phyloP scores from a whole-genome alignment of 371 early-diverging fungal species.

The Syncephalis plumigaleata region DNA sequence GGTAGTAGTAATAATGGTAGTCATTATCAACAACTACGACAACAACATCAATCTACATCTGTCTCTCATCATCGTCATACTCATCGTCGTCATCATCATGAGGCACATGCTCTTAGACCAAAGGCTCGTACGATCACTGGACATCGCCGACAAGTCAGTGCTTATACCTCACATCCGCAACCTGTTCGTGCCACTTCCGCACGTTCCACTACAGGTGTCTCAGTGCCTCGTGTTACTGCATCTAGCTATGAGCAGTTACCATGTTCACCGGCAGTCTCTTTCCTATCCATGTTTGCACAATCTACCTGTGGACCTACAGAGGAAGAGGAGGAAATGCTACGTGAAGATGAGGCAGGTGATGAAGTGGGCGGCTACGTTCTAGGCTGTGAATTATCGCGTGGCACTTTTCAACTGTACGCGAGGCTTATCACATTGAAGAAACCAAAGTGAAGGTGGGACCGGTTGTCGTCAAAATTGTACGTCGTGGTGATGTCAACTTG shows the following conservation, averaged over 20 bases:
- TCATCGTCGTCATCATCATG: too few species aligned
- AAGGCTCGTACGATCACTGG: neutral
- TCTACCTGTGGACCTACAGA: conserved; percentile 4
- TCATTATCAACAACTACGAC: too few species aligned
- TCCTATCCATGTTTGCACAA: conserved; percentile 29
- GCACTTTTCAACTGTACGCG: conserved; percentile 50
- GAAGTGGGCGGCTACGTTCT: conserved; percentile 44
- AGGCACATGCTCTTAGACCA: neutral
- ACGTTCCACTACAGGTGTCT: conserved; percentile 7
- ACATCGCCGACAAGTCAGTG: too few species aligned
- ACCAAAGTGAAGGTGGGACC: conserved; percentile 7
- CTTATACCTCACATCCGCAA: neutral
- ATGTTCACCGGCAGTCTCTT: conserved; percentile 39
- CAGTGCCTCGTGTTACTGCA: conserved; percentile 10
- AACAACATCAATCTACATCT: too few species aligned
- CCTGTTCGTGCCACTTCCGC: neutral
- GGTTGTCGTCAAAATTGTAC: conserved; percentile 35
- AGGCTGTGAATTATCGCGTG: conserved; percentile 34
- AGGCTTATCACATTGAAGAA: conserved; percentile 20
- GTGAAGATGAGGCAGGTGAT: conserved; percentile 30
- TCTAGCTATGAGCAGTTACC: conserved; percentile 23
- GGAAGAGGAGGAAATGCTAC: conserved; percentile 1
- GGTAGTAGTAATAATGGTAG: too few species aligned
- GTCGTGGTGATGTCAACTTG: conserved; percentile 1
- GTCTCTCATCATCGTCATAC: too few species aligned